Conservation (phyloP, 2,329 filamentous ascomycete species). For the Chaetomiaceae sp. region DNA sequence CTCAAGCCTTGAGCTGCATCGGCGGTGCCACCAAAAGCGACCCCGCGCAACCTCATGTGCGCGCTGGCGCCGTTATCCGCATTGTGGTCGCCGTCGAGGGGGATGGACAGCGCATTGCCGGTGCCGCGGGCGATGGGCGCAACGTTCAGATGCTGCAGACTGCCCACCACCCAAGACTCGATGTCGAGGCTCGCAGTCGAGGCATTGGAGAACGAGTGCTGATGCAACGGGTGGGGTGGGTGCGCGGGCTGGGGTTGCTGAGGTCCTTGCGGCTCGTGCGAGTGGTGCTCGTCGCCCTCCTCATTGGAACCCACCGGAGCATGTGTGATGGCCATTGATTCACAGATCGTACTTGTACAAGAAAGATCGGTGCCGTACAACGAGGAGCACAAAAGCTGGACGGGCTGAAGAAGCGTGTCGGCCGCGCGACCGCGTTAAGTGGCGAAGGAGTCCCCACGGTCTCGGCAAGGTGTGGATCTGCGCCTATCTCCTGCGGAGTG, state of each 20-base stretch:
- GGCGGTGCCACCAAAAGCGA: conserved; percentile 15
- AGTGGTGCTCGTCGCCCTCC: not conserved
- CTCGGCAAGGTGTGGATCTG: not conserved
- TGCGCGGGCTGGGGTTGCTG: conserved; percentile 5
- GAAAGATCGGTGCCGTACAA: not conserved
- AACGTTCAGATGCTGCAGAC: conserved; percentile 48
- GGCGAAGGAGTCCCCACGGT: conserved; percentile 6
- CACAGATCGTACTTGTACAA: not conserved
- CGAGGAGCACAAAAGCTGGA: not conserved
- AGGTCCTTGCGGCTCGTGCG: not conserved
- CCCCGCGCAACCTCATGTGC: conserved; percentile 23
- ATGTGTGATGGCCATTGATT: conserved; percentile 22
- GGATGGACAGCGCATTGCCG: conserved; percentile 63
- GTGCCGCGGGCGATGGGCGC: conserved; percentile 53
- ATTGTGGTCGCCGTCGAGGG: conserved; percentile 56
- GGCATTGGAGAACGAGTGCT: conserved; percentile 21
- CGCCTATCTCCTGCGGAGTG: not conserved
- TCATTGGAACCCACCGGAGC: conserved; percentile 7
- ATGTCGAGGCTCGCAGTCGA: conserved; percentile 46
- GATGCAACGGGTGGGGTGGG: conserved; percentile 12
- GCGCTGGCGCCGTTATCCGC: conserved; percentile 21
- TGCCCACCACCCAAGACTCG: conserved; percentile 58
- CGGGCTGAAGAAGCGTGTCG: not conserved
- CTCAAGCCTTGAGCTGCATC: conserved; percentile 16
- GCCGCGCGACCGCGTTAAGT: conserved; percentile 10